Evolutionary conservation across 495 filamentous ascomycete species (phyloP).

Genomic region (Podospora pseudopauciseta): DNA sequence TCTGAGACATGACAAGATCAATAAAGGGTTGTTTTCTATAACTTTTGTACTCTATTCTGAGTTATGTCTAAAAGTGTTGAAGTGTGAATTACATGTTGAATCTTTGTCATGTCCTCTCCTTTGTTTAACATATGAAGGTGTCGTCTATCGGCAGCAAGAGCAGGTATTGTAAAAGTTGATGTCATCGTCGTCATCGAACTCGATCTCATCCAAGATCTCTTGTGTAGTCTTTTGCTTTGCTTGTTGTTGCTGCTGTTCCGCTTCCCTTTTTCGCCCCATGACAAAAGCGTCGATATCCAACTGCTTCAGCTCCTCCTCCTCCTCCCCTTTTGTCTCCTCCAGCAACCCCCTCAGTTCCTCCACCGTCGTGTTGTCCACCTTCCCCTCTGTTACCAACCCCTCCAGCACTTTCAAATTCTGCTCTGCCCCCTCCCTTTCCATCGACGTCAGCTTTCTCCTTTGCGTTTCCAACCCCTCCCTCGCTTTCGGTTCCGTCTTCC

Average conservation of each 20-base stretch:
- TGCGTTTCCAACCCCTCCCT: slow-evolving; percentile 25
- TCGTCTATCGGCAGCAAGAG: neutral
- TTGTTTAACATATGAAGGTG: neutral
- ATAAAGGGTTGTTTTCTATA: neutral
- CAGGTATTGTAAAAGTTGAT: neutral
- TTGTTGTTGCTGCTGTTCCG: neutral
- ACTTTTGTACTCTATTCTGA: neutral
- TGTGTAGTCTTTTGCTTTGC: neutral
- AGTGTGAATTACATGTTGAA: neutral
- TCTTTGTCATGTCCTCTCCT: neutral
- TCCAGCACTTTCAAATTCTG: slow-evolving; percentile 26
- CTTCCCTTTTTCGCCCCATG: neutral
- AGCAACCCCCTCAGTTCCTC: slow-evolving; percentile 16
- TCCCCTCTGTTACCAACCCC: slow-evolving; percentile 15
- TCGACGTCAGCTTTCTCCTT: slow-evolving; percentile 25
- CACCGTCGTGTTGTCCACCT: slow-evolving; percentile 19
- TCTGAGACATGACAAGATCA: neutral
- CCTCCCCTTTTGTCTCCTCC: slow-evolving; percentile 18
- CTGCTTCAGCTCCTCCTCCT: neutral
- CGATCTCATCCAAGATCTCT: neutral
- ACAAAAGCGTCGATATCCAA: neutral
- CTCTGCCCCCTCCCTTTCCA: slow-evolving; percentile 22
- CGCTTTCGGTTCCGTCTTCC: slow-evolving; percentile 5
- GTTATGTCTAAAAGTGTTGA: neutral
- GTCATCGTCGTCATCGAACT: neutral